Evolutionary conservation across 2,329 filamentous ascomycete genomes (phyloP).

Genomic region (Trichophyton rubrum): DNA sequence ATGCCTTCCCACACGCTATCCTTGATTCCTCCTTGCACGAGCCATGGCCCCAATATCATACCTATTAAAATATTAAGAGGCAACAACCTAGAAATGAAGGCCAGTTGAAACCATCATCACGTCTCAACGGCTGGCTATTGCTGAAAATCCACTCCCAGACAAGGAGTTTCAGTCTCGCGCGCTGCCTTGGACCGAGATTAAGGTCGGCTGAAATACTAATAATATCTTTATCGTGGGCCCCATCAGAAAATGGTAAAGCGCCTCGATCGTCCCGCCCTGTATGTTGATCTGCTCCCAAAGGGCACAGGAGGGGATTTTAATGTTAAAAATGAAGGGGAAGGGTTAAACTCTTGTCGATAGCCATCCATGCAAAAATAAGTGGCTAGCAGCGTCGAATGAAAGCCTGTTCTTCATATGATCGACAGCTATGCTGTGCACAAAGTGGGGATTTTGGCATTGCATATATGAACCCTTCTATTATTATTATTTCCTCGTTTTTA

Average conservation of each 20-base stretch:
- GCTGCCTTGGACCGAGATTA: neutral
- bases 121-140: neutral
- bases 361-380: neutral
- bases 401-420: neutral
- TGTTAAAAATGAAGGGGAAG: neutral
- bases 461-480: neutral
- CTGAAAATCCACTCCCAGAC: neutral
- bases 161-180: neutral
- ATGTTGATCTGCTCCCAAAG: neutral
- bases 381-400: neutral
- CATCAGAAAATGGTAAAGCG: neutral
- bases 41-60: neutral
- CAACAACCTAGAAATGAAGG: neutral
- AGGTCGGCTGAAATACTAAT: neutral
- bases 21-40: neutral
- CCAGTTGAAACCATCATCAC: neutral
- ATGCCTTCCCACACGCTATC: neutral
- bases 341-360: neutral
- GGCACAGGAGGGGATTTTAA: neutral
- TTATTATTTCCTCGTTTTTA: no score
- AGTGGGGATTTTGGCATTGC: neutral
- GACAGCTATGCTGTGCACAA: neutral
- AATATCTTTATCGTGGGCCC: neutral
- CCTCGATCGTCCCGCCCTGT: neutral
- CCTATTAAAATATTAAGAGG: no score